These are phyloP conservation scores for Solanum clarkiae DNA, from an alignment of 257 asterid genomes.

Conservation along the genomic window DNA sequence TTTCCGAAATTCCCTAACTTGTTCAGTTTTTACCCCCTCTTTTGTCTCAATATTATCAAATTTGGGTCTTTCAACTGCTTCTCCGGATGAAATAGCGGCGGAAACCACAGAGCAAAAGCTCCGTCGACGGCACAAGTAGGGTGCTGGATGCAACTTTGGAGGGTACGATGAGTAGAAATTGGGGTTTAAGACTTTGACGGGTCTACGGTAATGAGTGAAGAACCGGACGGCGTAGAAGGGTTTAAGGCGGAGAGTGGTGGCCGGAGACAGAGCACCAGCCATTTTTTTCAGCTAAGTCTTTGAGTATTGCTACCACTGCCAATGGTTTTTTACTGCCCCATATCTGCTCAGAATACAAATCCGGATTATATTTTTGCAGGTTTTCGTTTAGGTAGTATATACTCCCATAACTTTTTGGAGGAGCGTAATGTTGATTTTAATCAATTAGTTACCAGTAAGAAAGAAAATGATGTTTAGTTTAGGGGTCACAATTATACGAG, in stretches of 20 bases:
- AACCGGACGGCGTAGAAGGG: slow-evolving; percentile 35
- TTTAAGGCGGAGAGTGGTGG: slow-evolving; percentile 50
- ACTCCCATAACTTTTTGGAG: too few species aligned
- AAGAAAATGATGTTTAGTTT: too few species aligned
- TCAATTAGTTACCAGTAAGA: too few species aligned
- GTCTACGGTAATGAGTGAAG: slow-evolving; percentile 17
- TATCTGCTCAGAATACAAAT: not conserved
- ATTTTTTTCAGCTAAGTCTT: not conserved
- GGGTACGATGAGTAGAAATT: slow-evolving; percentile 6
- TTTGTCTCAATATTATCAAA: slow-evolving; percentile 18
- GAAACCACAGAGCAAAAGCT: slow-evolving; percentile 42
- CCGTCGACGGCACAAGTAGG: slow-evolving; percentile 13
- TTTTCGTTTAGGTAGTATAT: too few species aligned
- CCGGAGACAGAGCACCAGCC: slow-evolving; percentile 64
- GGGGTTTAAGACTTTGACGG: slow-evolving; percentile 1
- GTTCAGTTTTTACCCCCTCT: slow-evolving; percentile 8
- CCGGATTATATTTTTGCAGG: not conserved
- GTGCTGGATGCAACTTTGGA: slow-evolving; percentile 18
- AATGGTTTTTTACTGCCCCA: not conserved
- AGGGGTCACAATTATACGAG: too few species aligned
- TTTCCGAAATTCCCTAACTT: slow-evolving; percentile 65
- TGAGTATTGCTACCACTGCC: not conserved
- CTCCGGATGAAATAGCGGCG: slow-evolving; percentile 46
- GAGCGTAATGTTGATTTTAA: too few species aligned
- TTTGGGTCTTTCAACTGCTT: slow-evolving; percentile 19